Base-by-base conservation (phyloP, 495 filamentous ascomycete genomes). In the Xylaria scruposa region DNA sequence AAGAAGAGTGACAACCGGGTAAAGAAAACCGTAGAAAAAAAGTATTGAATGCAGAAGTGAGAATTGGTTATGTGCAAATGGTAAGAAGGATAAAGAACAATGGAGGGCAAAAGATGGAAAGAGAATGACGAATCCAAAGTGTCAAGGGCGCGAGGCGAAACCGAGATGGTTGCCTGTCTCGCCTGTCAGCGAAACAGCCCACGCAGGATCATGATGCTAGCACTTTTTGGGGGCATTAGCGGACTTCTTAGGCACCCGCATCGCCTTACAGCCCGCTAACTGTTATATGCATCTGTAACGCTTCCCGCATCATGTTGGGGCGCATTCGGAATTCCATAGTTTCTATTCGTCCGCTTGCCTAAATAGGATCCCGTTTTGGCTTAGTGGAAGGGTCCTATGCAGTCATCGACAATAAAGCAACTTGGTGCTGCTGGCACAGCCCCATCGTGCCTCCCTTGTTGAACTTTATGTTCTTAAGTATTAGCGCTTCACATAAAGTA, bases 151-250 rank as follows among this genome's bases (percentile, higher is more conserved):
- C 59, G 36, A 62, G 59, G 12, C n/a, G 60, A 63, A 61, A 36
- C 5, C n/a, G 60, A 63, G 21, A 67, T 26, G 47, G 65, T 12
- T 67, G 65, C 36, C 65, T 54, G 65, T 67, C 21, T 12, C 56
- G 65, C 36, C 65, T 54, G 65, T 67, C 33, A 40, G 46, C 31
- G 44, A 49, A 51, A 59, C 56, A 59, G 31, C 58, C 58, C 58
- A 60, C 5, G 58, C 17, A 66, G 62, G 26, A 66, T 49, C 42
- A 21, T n/a, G 1, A 51, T 17, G 15, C 29, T 15, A 31, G 58
- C 54, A n/a, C 58, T 29, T 61, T 60, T 31, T 19, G 58, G 56
- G 29, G 51, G 21, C 51, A 12, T 17, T 31, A 17, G 24, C 29
- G 26, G 53, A 56, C 53, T 56, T 13, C 24, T 17, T 17, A 56